These are phyloP conservation scores for Solanum medicagineum DNA, from an alignment of 257 asterid species.

Conservation along the genomic window DNA sequence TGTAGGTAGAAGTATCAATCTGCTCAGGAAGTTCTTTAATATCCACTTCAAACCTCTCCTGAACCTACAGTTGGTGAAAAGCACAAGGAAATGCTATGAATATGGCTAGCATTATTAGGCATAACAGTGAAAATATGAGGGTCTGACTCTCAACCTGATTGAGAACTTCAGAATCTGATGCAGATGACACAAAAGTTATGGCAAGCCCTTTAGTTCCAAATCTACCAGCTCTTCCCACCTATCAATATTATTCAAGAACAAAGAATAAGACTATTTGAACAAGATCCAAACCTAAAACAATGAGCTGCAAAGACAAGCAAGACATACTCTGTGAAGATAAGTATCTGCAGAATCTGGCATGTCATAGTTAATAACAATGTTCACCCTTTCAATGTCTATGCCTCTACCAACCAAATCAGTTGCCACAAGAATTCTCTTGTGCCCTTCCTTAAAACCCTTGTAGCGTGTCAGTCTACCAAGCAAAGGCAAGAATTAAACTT, in stretches of 20 bases:
- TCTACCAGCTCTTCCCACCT: slow-evolving; percentile 98
- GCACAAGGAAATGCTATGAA: background rate
- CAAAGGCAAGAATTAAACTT: background rate
- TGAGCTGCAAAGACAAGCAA: background rate
- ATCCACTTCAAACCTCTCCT: slow-evolving; percentile 80
- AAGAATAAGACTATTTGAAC: background rate
- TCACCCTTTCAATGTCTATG: slow-evolving; percentile 84
- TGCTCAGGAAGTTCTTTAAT: slow-evolving; percentile 80
- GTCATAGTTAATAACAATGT: slow-evolving; percentile 86
- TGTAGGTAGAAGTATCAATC: slow-evolving; percentile 81
- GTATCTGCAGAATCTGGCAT: slow-evolving; percentile 97
- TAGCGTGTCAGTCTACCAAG: slow-evolving; percentile 59
- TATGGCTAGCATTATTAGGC: background rate
- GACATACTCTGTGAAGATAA: slow-evolving; percentile 72
- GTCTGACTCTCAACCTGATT: slow-evolving; percentile 41
- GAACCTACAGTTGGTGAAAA: slow-evolving; percentile 41
- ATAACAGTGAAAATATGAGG: background rate
- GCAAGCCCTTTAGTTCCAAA: slow-evolving; percentile 96
- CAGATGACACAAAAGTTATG: slow-evolving; percentile 81
- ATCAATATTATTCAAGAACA: background rate
- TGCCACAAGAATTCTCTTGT: slow-evolving; percentile 87
- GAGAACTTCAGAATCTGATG: slow-evolving; percentile 88
- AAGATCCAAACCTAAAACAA: background rate
- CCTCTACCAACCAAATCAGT: slow-evolving; percentile 96
- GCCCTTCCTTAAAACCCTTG: slow-evolving; percentile 90